These are phyloP conservation scores for Penicillium sp. DNA, from an alignment of 2,329 filamentous ascomycete species.

Conservation along the genomic window DNA sequence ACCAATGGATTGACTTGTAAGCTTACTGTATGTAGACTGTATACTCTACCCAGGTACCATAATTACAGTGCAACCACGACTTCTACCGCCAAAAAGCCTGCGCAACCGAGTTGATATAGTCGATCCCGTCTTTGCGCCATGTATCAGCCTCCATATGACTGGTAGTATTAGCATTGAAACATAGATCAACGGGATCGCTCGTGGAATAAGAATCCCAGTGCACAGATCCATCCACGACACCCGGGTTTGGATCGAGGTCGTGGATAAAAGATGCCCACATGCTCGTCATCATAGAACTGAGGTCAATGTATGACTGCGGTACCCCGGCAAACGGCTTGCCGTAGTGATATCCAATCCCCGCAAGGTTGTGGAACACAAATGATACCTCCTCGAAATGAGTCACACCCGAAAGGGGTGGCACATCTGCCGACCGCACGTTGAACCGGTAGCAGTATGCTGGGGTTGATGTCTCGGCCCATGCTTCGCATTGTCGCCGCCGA, in stretches of 20 bases:
- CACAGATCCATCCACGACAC: conserved; percentile 15
- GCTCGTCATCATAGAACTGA: conserved; percentile 44
- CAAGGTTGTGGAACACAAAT: conserved; percentile 48
- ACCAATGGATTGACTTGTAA: not conserved
- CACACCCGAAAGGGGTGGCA: conserved; percentile 37
- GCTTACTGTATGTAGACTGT: not conserved
- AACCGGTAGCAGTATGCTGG: conserved; percentile 56
- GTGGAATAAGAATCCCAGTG: conserved; percentile 42
- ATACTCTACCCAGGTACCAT: not conserved
- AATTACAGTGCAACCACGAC: not conserved
- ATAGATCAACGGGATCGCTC: conserved; percentile 38
- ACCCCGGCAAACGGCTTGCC: conserved; percentile 32
- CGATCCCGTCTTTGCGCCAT: conserved; percentile 34
- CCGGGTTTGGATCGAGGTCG: conserved; percentile 39
- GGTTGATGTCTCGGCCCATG: conserved; percentile 42
- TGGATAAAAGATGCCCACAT: conserved; percentile 48
- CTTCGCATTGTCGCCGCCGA: conserved; percentile 46
- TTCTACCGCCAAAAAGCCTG: conserved; percentile 20
- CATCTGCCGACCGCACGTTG: conserved; percentile 45
- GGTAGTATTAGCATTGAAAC: conserved; percentile 45
- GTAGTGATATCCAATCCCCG: conserved; percentile 41
- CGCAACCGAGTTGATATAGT: conserved; percentile 26
- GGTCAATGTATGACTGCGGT: conserved; percentile 35
- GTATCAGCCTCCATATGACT: conserved; percentile 39
- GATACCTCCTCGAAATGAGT: conserved; percentile 51